Evolutionary conservation across 2,329 filamentous ascomycete genomes (phyloP).

Genomic region (Amylocarpus encephaloides): DNA sequence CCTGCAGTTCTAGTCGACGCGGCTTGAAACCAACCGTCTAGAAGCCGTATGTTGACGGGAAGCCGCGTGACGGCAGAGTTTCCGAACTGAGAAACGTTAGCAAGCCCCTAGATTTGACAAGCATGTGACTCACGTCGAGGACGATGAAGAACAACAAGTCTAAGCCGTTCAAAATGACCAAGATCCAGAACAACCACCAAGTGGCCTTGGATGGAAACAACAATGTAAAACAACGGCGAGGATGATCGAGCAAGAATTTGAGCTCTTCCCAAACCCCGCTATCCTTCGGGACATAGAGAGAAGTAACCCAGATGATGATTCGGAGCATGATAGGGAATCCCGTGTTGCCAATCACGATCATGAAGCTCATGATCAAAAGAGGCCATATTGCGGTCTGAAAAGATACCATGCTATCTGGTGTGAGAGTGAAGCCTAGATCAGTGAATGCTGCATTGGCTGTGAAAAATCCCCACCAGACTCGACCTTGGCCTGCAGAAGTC

Average conservation of each 20-base stretch:
- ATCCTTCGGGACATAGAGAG: conserved; percentile 56
- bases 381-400: conserved; percentile 74
- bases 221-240: conserved; percentile 90
- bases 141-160: conserved; percentile 90
- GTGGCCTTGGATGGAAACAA: conserved; percentile 85
- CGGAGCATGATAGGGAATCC: conserved; percentile 93
- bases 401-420: conserved; percentile 86
- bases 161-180: conserved; percentile 73
- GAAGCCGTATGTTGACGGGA: conserved; percentile 66
- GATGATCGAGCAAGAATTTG: conserved; percentile 85
- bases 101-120: not conserved
- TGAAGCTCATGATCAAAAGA: conserved; percentile 70
- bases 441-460: conserved; percentile 85
- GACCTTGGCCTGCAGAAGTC: conserved; percentile 52
- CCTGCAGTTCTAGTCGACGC: conserved; percentile 85
- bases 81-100: conserved; percentile 51
- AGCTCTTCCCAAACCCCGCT: conserved; percentile 84
- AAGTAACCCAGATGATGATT: conserved; percentile 80
- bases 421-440: conserved; percentile 89
- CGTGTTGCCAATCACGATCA: conserved; percentile 93
- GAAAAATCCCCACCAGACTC: conserved; percentile 89
- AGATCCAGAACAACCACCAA: conserved; percentile 91
- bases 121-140: conserved; percentile 61
- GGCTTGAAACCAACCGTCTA: conserved; percentile 87
- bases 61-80: conserved; percentile 61